These are phyloP conservation scores for Globisporangium nunn DNA, from an alignment of 352 stramenopile species.

Conservation along the genomic window DNA sequence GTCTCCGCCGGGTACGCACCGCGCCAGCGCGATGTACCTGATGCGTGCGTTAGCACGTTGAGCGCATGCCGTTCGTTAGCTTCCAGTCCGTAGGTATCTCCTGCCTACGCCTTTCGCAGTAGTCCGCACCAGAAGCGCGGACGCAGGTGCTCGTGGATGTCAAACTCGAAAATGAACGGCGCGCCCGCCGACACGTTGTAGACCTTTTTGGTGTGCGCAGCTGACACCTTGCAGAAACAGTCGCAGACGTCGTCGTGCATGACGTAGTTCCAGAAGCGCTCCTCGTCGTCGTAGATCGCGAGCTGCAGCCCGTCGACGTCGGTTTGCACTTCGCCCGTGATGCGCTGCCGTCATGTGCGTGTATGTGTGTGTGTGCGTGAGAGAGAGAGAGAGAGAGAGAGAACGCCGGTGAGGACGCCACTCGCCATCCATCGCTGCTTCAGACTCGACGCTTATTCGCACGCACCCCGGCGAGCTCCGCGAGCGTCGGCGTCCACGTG, in stretches of 20 bases:
- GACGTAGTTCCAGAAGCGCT: conserved; percentile 73
- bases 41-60: not conserved
- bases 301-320: conserved; percentile 55
- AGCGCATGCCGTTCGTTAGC: not conserved
- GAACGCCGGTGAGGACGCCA: not conserved
- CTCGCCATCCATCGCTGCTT: too few relatives aligned
- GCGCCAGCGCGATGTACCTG: conserved; percentile 58
- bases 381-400: too few relatives aligned
- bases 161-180: conserved; percentile 52
- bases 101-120: too few relatives aligned
- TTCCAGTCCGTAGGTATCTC: too few relatives aligned
- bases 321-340: conserved; percentile 56
- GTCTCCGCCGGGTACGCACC: conserved; percentile 61
- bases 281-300: conserved; percentile 76
- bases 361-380: not conserved
- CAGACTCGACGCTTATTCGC: not conserved
- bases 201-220: conserved; percentile 51
- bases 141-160: conserved; percentile 57
- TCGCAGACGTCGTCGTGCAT: conserved; percentile 52
- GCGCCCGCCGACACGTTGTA: conserved; percentile 50
- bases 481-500: conserved; percentile 45
- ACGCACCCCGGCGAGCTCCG: conserved; percentile 40
- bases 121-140: conserved; percentile 47
- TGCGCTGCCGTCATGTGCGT: conserved; percentile 22
- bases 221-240: conserved; percentile 70